A percentile compares a stretch with the other conserved stretches of the same genome.
These are phyloP conservation scores for Suillus sp. DNA, from an alignment of 768 basidiomycete species.

Conservation along the genomic window DNA sequence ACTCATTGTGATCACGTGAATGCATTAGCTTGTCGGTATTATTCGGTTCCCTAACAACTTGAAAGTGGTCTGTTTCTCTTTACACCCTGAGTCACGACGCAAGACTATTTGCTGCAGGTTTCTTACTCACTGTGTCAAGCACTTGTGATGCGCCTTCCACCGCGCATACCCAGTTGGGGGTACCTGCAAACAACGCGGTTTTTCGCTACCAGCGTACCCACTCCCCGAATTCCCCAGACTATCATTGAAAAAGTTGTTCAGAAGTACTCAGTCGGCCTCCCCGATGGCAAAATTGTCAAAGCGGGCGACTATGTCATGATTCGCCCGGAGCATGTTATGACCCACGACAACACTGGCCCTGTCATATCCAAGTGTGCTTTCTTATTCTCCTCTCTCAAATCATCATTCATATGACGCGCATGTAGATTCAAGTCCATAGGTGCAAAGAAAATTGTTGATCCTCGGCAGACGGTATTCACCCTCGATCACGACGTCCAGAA, in stretches of 20 bases:
- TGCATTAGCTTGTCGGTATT: neutral
- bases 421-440: conserved; percentile 92
- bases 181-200: conserved; percentile 17
- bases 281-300: conserved; percentile 75
- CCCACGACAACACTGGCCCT: conserved; percentile 97
- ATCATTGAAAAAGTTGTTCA: conserved; percentile 98
- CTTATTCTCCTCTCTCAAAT: conserved; percentile 3
- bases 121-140: neutral
- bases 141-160: conserved; percentile 10
- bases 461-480: conserved; percentile 89
- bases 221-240: conserved; percentile 66
- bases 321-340: conserved; percentile 97
- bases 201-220: conserved; percentile 36
- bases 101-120: neutral
- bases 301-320: conserved; percentile 99
- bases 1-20: neutral
- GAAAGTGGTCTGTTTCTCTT: neutral
- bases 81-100: neutral
- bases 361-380: conserved; percentile 89
- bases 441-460: conserved; percentile 78
- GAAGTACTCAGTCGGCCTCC: conserved; percentile 91
- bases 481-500: conserved; percentile 99
- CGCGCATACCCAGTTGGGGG: conserved; percentile 1
- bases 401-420: conserved; percentile 9
- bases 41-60: neutral